A percentile compares a stretch with the other conserved stretches of the same genome.
Conservation (phyloP, 1,139 yeast species). For the Geotrichum klebahnii region DNA sequence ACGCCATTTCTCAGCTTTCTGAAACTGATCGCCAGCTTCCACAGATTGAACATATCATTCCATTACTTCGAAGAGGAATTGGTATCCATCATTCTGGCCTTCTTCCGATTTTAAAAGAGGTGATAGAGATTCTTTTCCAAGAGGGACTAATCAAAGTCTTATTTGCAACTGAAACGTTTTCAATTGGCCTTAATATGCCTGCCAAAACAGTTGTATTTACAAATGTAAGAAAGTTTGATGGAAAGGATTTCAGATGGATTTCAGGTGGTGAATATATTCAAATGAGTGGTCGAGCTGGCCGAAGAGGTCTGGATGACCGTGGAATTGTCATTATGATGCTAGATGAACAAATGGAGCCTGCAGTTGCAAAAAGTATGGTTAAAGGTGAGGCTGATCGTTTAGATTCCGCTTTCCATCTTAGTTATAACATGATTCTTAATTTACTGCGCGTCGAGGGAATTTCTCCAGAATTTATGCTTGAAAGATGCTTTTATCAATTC, state of each 20-base stretch:
- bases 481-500: conserved; percentile 88
- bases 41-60: conserved; percentile 86
- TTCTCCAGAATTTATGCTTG: conserved; percentile 95
- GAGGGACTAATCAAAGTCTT: conserved; percentile 94
- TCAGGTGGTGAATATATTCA: conserved; percentile 99
- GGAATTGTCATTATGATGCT: conserved; percentile 99
- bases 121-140: conserved; percentile 92
- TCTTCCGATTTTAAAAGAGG: conserved; percentile 91
- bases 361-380: conserved; percentile 98
- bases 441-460: conserved; percentile 96
- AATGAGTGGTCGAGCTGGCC: conserved; percentile 99
- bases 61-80: conserved; percentile 86
- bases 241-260: conserved; percentile 94
- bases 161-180: conserved; percentile 96
- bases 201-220: conserved; percentile 98
- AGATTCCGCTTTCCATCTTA: conserved; percentile 94
- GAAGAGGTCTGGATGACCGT: conserved; percentile 98
- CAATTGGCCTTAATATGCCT: conserved; percentile 97
- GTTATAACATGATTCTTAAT: conserved; percentile 94
- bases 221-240: conserved; percentile 97
- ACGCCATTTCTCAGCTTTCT: conserved; percentile 81
- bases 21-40: conserved; percentile 90
- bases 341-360: conserved; percentile 98
- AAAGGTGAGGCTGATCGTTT: conserved; percentile 96
- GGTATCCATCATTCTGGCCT: conserved; percentile 98